A percentile compares a stretch with the other conserved stretches of the same genome.
Conservation (phyloP, 345 rosid genomes). For the Eucalyptus curtisii region DNA sequence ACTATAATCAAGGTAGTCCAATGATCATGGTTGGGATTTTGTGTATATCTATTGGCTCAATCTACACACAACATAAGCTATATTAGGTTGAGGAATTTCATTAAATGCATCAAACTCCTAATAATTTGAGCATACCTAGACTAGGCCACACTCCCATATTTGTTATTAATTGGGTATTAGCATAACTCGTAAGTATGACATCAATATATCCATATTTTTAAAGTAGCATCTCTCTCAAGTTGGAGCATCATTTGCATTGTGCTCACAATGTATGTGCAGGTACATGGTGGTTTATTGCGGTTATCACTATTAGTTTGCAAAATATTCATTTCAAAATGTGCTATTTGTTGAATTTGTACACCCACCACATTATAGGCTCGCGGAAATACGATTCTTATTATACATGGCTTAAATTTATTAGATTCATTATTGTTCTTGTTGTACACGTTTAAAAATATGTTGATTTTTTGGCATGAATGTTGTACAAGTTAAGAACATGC, state of each 20-base stretch:
- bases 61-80: not conserved
- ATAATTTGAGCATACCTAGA: not conserved
- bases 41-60: not conserved
- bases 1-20: not conserved
- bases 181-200: not conserved
- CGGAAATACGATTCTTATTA: too few species aligned
- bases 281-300: not conserved
- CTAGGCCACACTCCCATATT: not conserved
- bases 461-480: not conserved
- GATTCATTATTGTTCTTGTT: not conserved
- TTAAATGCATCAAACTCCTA: not conserved
- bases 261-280: not conserved
- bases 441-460: not conserved
- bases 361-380: not conserved
- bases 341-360: not conserved
- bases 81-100: not conserved
- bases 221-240: not conserved
- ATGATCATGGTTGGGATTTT: not conserved
- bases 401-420: not conserved
- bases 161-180: not conserved
- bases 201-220: not conserved
- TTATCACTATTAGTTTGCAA: not conserved
- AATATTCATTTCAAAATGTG: not conserved
- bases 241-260: not conserved
- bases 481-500: not conserved